A percentile compares a stretch with the other conserved stretches of the same genome.
Conservation (phyloP, 129 eudicot species). For the Deinandra increscens region DNA sequence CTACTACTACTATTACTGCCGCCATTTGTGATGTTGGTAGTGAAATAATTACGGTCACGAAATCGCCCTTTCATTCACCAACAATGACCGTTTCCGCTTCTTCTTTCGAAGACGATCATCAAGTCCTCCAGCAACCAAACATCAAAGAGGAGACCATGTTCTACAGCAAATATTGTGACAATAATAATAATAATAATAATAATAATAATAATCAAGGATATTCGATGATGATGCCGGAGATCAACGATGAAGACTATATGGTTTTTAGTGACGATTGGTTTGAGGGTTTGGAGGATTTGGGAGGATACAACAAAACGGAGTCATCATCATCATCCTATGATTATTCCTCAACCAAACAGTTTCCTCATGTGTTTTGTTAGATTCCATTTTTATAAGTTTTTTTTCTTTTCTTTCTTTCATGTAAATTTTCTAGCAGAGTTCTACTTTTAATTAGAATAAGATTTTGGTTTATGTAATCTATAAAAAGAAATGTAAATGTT, state of each 20-base stretch:
- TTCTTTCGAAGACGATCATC: slow-evolving; percentile 31
- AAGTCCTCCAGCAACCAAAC: slow-evolving; percentile 25
- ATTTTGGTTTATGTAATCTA: slow-evolving; percentile 13
- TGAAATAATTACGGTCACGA: slow-evolving; percentile 6
- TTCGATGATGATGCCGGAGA: background rate
- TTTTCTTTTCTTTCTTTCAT: background rate
- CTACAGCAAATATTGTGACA: too few species aligned
- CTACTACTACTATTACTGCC: too few species aligned
- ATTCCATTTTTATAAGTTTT: background rate
- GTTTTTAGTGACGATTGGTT: slow-evolving; percentile 62
- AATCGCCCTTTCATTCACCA: slow-evolving; percentile 32
- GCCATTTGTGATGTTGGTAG: slow-evolving; percentile 23
- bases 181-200: too few species aligned
- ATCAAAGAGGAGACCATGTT: slow-evolving; percentile 34
- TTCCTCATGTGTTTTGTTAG: slow-evolving; percentile 40
- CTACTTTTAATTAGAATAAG: slow-evolving; percentile 16
- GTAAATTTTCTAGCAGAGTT: slow-evolving; percentile 20
- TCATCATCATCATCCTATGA: slow-evolving; percentile 25
- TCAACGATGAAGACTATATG: slow-evolving; percentile 26
- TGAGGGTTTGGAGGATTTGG: slow-evolving; percentile 66
- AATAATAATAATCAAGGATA: slow-evolving; percentile 24
- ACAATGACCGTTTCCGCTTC: slow-evolving; percentile 22
- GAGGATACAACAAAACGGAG: slow-evolving; percentile 28
- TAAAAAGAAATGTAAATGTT: slow-evolving; percentile 3
- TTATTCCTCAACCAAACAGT: slow-evolving; percentile 22